Evolutionary conservation across 345 rosid genomes (phyloP).

Genomic region (Brassica incana): DNA sequence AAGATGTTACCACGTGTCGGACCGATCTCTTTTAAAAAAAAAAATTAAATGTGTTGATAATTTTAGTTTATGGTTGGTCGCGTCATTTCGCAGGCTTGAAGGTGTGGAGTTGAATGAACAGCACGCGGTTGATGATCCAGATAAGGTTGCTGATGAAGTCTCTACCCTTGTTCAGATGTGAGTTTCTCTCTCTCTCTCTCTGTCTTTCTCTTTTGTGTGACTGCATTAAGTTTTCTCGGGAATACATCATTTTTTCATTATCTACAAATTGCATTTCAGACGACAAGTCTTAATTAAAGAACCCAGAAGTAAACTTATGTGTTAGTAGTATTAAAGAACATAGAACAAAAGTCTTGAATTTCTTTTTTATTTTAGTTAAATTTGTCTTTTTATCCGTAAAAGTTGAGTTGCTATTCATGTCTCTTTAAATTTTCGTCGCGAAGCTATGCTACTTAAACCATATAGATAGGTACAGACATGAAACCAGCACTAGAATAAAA

Average conservation of each 20-base stretch:
- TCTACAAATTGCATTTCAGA: constrained; percentile 9
- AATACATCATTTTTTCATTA: neutral
- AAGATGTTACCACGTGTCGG: neutral
- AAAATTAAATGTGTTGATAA: neutral
- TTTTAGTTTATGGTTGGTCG: constrained; percentile 31
- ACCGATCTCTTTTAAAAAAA: neutral
- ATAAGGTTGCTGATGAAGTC: constrained; percentile 61
- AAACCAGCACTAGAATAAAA: constrained; percentile 3
- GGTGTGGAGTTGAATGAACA: constrained; percentile 42
- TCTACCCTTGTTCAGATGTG: constrained; percentile 62
- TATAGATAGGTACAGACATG: constrained; percentile 16
- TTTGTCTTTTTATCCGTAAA: neutral
- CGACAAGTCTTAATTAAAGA: neutral
- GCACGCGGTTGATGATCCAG: constrained; percentile 72
- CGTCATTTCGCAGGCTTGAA: constrained; percentile 37
- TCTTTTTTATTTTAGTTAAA: neutral
- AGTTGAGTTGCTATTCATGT: neutral
- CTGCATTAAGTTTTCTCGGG: constrained; percentile 17
- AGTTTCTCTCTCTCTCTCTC: constrained; percentile 29
- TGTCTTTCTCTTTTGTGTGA: constrained; percentile 9
- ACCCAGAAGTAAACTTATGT: neutral
- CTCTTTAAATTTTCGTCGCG: neutral
- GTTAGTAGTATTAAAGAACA: neutral
- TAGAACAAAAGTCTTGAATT: neutral
- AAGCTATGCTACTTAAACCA: constrained; percentile 5